These are phyloP conservation scores for Micractinium sp. DNA, from an alignment of 139 green algal genomes.

Conservation along the genomic window DNA sequence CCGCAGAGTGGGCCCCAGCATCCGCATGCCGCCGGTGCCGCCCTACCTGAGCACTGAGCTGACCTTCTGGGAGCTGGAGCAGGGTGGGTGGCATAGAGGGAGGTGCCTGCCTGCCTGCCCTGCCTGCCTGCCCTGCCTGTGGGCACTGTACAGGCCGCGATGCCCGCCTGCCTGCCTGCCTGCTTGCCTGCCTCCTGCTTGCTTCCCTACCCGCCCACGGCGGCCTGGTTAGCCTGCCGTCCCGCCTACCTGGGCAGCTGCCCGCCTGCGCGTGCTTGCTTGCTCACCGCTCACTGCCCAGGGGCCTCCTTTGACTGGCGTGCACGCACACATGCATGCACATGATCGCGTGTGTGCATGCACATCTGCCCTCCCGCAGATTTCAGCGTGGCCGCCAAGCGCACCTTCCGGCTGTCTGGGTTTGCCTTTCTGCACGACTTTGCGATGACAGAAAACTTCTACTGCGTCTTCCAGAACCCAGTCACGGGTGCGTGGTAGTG, in stretches of 20 bases:
- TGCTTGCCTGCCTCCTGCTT: too few relatives aligned
- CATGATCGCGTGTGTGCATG: too few relatives aligned
- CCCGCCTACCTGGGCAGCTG: too few relatives aligned
- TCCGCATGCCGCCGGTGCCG: slow-evolving; percentile 1
- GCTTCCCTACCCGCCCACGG: too few relatives aligned
- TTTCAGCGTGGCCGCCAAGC: slow-evolving; percentile 1
- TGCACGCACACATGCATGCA: not conserved
- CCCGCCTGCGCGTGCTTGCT: too few relatives aligned
- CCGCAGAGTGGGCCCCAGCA: slow-evolving; percentile 16
- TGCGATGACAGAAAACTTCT: slow-evolving; percentile 47
- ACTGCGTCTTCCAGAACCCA: slow-evolving; percentile 53
- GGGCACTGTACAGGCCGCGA: not conserved
- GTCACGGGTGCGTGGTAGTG: slow-evolving; percentile 19
- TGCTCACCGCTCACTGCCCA: too few relatives aligned
- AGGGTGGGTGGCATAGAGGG: not conserved
- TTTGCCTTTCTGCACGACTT: slow-evolving; percentile 67
- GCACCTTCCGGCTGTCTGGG: slow-evolving; percentile 19
- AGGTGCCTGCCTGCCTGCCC: too few relatives aligned
- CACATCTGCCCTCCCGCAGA: not conserved
- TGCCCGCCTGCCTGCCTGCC: too few relatives aligned
- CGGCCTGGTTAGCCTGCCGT: too few relatives aligned
- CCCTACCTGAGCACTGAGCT: slow-evolving; percentile 34
- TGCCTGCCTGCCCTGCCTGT: not conserved
- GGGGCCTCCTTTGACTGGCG: not conserved
- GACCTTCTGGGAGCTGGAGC: slow-evolving; percentile 56